Conservation (phyloP, 78 protist species). For the Anaeramoeba ignava region DNA sequence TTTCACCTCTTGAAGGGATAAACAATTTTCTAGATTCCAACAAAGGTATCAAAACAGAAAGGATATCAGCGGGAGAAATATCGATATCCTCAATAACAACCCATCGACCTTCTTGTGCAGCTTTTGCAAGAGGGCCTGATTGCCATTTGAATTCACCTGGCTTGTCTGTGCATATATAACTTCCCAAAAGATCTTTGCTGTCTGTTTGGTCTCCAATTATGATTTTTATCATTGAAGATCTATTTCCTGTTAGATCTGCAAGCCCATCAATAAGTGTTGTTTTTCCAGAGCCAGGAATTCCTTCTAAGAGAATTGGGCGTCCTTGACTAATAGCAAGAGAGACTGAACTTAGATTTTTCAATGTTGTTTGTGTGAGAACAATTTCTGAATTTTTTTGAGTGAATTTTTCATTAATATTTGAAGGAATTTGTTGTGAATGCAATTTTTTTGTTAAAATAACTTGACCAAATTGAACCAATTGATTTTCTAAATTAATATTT, state of each 20-base stretch:
- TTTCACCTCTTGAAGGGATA: conserved; percentile 56
- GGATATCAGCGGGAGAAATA: conserved; percentile 71
- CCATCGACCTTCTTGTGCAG: conserved; percentile 67
- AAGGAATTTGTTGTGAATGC: no score
- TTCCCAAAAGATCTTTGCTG: conserved; percentile 73
- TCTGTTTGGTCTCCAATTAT: conserved; percentile 85
- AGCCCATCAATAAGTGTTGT: conserved; percentile 52
- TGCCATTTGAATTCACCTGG: conserved; percentile 93
- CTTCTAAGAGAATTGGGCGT: conserved; percentile 61
- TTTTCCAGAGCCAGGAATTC: conserved; percentile 79
- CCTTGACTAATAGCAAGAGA: conserved; percentile 53
- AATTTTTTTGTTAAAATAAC: no score
- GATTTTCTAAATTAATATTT: neutral
- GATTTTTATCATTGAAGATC: conserved; percentile 30
- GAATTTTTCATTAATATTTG: conserved; percentile 3
- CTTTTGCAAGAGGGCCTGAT: conserved; percentile 67
- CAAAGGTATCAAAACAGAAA: conserved; percentile 62
- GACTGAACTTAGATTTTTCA: neutral
- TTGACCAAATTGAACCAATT: no score
- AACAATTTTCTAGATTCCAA: conserved; percentile 48
- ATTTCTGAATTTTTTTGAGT: neutral
- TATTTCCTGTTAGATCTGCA: conserved; percentile 43
- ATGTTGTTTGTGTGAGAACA: neutral
- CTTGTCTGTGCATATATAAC: conserved; percentile 62
- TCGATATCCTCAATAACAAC: conserved; percentile 87